Evolutionary conservation across 306 rosid genomes (phyloP), one percentile per base, ranked within the genome.

Genomic region (Arachis stenosperma): DNA sequence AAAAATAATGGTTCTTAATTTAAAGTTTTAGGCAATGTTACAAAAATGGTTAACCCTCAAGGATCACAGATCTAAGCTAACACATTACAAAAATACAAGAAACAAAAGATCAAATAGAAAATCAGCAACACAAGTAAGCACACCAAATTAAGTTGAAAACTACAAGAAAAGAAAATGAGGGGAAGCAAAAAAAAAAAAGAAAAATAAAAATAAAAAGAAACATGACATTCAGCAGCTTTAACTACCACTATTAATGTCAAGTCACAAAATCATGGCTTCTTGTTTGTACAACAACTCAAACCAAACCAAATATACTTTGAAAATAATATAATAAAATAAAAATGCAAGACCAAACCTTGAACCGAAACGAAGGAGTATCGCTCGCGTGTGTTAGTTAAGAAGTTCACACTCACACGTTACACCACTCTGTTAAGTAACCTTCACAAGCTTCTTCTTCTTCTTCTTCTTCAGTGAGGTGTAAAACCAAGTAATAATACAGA

Each of bases 251-350:
- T 12, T 44, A 54, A 75, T 29, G 61, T 68, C 4, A 27, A 74
- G 42, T 55, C 65, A 75, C 66, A 36, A 22, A 75, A 68, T 44
- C 43, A 15, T 47, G 59, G 70, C 77, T 76, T 79, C 27, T 48
- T 11, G 84, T 42, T 48, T 11, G 84, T 42, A 75, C 80, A 85
- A 86, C 95, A 61, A 87, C 87, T 82, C 69, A 9, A 73, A 86
- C 90, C 79, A 82, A 89, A 87, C 76, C 37, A 33, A 33, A 33
- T 33, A 33, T 33, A 33, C 37, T 33, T 33, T 33, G 4, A 33
- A 33, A 33, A 33, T 80, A 83, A 85, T 9, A 42, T 9, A 5
- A 59, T 56, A 78, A 79, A 76, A 85, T 57, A 15, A 75, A 64
- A 75, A 65, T 73, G 80, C 7, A 79, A 42, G 55, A 63, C 17